Evolutionary conservation across 805 yeast genomes (phyloP), one percentile per base, ranked within the genome.

Genomic region (Phaffomyces antillensis): DNA sequence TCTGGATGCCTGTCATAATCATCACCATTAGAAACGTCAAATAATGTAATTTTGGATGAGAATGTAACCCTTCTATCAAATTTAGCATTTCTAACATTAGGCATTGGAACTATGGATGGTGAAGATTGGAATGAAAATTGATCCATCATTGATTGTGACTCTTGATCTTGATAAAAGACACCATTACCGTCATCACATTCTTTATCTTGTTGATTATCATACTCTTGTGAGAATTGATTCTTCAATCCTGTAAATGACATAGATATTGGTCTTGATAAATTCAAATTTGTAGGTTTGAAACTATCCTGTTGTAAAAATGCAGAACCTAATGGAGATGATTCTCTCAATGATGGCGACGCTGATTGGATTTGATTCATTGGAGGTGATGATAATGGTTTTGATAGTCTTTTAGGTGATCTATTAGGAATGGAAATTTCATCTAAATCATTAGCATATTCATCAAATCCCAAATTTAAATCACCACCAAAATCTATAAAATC

Each of bases 1-100:
- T 89, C 97, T 0, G 97, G 96, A 52, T 82, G 88, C 56, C 99
- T 79, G 63, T 91, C 97, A 63, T 91, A 91, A 52, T 86, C 96
- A 17, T 76, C 81, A 33, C 81, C 81, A 47, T 82, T 76, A 62
- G 84, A 88, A 0, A 96, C 91, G 48, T 88, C 95, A 63, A 81
- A 91, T 37, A 93, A 74, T 8, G 86, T 75, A 45, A 93, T 86
- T 53, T 88, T 72, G 1, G 95, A 81, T 6, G 95, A 84, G 64
- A 91, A 91, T 40, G 77, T 62, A 11, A 83, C 87, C 50, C 13
- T 41, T 46, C 12, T 33, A 20, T 37, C 45, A 44, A 25, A 8
- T 6, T 9, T 31, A 18, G 23, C 23, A 20, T 20, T 20, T 20
- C 6, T 30, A 16, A 30, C 18, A 17, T 6, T 26, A 7, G 13